These are phyloP conservation scores for Cenchrus americanus DNA, from an alignment of 176 grass and related monocot genomes.

Conservation along the genomic window DNA sequence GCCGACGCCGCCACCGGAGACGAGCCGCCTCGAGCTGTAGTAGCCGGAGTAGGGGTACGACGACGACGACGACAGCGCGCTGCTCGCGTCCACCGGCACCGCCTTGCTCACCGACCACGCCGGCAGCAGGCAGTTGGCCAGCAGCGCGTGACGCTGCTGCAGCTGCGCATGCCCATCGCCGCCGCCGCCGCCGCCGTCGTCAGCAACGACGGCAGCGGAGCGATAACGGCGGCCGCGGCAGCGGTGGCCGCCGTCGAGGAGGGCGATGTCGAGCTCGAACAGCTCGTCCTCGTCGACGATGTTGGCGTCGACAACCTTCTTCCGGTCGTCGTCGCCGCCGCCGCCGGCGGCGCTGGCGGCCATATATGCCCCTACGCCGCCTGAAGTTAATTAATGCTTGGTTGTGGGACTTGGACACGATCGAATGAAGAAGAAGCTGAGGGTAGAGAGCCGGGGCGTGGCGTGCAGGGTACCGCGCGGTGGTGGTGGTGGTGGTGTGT, in stretches of 20 bases:
- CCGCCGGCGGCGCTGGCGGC: neutral
- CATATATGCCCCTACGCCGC: neutral
- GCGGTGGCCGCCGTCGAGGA: slow-evolving; percentile 23
- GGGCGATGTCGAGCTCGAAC: slow-evolving; percentile 66
- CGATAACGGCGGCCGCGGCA: neutral
- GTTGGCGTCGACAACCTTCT: neutral
- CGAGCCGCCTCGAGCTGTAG: slow-evolving; percentile 5
- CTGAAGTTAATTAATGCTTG: neutral
- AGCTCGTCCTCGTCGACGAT: slow-evolving; percentile 68
- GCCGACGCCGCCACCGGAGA: neutral
- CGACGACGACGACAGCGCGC: neutral
- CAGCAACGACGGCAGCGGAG: fast-evolving
- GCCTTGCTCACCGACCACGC: slow-evolving; percentile 58
- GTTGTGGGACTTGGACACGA: neutral
- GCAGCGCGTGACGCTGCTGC: slow-evolving; percentile 16
- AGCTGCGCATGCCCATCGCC: neutral
- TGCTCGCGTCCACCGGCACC: slow-evolving; percentile 42
- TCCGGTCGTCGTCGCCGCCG: neutral
- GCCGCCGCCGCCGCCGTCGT: too few relatives aligned
- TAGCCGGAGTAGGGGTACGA: neutral
- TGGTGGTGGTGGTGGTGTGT: neutral
- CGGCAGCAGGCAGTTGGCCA: slow-evolving; percentile 76
- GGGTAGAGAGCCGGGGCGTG: neutral
- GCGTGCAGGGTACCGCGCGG: neutral
- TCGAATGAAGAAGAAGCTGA: neutral